Evolutionary conservation across 1,139 yeast species (phyloP).

Genomic region (Meyerozyma elateridarum): DNA sequence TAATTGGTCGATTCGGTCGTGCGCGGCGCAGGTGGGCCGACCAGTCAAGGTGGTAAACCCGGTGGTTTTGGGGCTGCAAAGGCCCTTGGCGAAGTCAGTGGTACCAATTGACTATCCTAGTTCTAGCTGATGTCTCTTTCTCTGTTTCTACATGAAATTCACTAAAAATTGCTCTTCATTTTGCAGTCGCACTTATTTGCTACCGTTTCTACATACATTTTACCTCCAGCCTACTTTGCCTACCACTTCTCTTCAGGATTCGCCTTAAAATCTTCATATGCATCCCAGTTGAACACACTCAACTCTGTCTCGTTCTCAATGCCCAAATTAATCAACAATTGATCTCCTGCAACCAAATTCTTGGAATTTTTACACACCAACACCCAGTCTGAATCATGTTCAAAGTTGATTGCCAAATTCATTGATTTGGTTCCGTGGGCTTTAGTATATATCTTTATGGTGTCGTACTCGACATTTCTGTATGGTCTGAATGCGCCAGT

Average conservation of each 20-base stretch:
- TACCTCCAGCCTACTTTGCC: too few species aligned
- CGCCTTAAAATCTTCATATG: conserved; percentile 61
- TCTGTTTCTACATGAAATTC: too few species aligned
- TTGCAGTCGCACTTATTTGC: too few species aligned
- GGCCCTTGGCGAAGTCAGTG: too few species aligned
- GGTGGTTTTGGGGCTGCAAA: too few species aligned
- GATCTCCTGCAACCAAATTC: conserved; percentile 29
- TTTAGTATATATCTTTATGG: conserved; percentile 82
- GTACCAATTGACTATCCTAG: too few species aligned
- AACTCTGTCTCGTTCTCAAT: conserved; percentile 89
- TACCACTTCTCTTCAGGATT: conserved; percentile 94
- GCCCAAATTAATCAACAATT: conserved; percentile 60
- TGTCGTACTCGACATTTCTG: conserved; percentile 69
- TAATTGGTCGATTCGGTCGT: conserved; percentile 3
- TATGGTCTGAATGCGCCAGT: conserved; percentile 77
- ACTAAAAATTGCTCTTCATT: too few species aligned
- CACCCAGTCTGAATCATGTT: conserved; percentile 69
- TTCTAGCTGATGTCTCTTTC: too few species aligned
- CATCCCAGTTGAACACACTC: conserved; percentile 66
- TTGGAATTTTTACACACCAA: conserved; percentile 28
- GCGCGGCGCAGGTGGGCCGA: too few species aligned
- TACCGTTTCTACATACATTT: too few species aligned
- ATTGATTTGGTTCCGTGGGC: conserved; percentile 95
- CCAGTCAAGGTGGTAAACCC: too few species aligned
- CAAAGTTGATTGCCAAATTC: conserved; percentile 87